These are phyloP conservation scores for Ampelocalamus luodianensis DNA, from an alignment of 176 grass and related monocot genomes.

Conservation along the genomic window DNA sequence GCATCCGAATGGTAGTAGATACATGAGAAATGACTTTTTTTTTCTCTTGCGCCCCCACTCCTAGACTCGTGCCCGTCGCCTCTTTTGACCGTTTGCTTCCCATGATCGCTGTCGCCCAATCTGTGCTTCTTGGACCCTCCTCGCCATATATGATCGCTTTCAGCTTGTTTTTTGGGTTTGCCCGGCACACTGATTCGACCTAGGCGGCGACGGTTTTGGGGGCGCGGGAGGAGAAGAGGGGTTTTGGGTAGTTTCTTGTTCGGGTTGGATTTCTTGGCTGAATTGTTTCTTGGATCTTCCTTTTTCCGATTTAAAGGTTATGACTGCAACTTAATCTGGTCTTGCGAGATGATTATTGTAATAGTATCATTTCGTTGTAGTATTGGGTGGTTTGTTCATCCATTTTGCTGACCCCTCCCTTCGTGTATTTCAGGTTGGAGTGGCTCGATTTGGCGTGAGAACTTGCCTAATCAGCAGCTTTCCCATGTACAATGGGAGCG, in stretches of 20 bases:
- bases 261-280: not conserved
- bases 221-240: not conserved
- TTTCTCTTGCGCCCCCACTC: not conserved
- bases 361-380: not conserved
- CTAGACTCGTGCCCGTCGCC: not conserved
- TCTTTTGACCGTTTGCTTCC: conserved; percentile 21
- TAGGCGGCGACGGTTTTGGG: not conserved
- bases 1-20: not conserved
- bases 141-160: not conserved
- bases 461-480: not conserved
- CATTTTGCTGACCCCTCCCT: not conserved
- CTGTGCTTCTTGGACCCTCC: not conserved
- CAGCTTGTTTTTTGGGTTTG: not conserved
- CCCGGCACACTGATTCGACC: not conserved
- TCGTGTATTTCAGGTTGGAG: conserved; percentile 18
- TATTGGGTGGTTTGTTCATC: not conserved
- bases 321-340: not conserved
- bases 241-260: not conserved
- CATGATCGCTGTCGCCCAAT: conserved; percentile 12
- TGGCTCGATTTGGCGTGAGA: not conserved
- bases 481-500: not conserved
- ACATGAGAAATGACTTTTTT: not conserved
- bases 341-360: not conserved
- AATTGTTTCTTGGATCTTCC: not conserved
- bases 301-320: not conserved